Evolutionary conservation across 2,329 filamentous ascomycete genomes (phyloP).

Genomic region (Samsoniella hepiali): DNA sequence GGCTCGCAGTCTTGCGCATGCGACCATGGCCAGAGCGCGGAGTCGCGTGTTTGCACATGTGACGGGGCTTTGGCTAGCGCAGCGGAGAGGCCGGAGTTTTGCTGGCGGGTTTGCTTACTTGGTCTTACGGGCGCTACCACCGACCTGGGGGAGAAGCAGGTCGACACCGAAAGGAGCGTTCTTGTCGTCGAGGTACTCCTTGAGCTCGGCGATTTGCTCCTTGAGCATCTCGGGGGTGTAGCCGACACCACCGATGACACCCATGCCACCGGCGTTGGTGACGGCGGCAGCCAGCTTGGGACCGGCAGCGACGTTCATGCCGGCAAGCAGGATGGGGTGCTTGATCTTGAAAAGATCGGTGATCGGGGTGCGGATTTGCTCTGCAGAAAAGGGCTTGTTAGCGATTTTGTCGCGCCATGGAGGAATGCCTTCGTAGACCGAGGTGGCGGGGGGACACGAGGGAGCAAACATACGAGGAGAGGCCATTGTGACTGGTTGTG

Average conservation of each 20-base stretch:
- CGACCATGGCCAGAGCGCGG: background rate
- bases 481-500: constrained; percentile 14
- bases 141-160: constrained; percentile 88
- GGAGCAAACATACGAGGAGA: constrained; percentile 15
- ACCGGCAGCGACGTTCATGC: constrained; percentile 98
- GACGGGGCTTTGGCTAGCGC: constrained; percentile 8
- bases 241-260: constrained; percentile 91
- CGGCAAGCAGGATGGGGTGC: constrained; percentile 90
- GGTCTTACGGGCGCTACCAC: constrained; percentile 90
- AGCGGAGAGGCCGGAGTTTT: background rate
- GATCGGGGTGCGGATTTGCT: constrained; percentile 75
- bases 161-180: constrained; percentile 94
- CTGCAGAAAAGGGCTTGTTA: constrained; percentile 26
- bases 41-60: constrained; percentile 2
- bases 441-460: background rate
- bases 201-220: constrained; percentile 93
- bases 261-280: constrained; percentile 92
- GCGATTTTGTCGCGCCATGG: background rate
- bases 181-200: constrained; percentile 83
- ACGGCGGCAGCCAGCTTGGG: constrained; percentile 95
- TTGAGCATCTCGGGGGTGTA: constrained; percentile 97
- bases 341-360: constrained; percentile 98
- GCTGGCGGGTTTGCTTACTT: constrained; percentile 52
- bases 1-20: background rate
- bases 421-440: background rate